Evolutionary conservation across 2,329 filamentous ascomycete species (phyloP).

Genomic region (Calonectria pauciramosa): DNA sequence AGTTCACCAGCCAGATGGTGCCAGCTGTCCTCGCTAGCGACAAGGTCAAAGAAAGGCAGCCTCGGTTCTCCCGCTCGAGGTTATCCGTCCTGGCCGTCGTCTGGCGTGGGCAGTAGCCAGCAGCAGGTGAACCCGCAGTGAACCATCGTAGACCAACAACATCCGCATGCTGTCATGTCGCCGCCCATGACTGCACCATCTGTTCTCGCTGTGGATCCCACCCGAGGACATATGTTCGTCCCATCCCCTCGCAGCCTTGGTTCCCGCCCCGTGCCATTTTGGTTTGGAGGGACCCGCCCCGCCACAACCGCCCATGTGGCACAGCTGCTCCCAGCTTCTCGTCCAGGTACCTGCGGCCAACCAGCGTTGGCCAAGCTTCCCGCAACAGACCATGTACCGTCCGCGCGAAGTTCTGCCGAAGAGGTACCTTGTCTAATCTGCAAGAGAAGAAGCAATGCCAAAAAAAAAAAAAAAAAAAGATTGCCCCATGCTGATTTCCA

Average conservation of each 20-base stretch:
- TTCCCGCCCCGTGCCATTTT: constrained; percentile 6
- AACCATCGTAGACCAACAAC: constrained; percentile 1
- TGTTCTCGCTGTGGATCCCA: constrained; percentile 6
- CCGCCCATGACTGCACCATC: constrained; percentile 7
- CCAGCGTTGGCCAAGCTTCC: constrained; percentile 5
- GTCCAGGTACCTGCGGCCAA: constrained; percentile 25
- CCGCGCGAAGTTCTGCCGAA: background rate
- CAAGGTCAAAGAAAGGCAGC: background rate
- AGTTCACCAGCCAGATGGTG: background rate
- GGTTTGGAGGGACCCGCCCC: constrained; percentile 25
- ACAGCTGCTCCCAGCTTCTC: constrained; percentile 4
- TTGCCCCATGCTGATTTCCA: constrained; percentile 1
- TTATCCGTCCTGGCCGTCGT: background rate
- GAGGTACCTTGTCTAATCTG: constrained; percentile 29
- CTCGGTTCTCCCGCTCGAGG: background rate
- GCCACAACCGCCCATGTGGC: constrained; percentile 44
- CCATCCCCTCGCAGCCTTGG: constrained; percentile 15
- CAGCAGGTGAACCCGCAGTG: background rate
- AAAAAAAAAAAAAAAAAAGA: background rate
- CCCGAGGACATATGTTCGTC: constrained; percentile 9
- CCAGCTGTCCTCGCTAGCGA: constrained; percentile 3
- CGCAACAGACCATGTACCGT: constrained; percentile 22
- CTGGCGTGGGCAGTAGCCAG: background rate
- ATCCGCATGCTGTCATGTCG: constrained; percentile 3
- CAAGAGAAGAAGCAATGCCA: background rate